Base-by-base conservation (phyloP, 768 basidiomycete genomes). In the Leccinum pellstonianum region DNA sequence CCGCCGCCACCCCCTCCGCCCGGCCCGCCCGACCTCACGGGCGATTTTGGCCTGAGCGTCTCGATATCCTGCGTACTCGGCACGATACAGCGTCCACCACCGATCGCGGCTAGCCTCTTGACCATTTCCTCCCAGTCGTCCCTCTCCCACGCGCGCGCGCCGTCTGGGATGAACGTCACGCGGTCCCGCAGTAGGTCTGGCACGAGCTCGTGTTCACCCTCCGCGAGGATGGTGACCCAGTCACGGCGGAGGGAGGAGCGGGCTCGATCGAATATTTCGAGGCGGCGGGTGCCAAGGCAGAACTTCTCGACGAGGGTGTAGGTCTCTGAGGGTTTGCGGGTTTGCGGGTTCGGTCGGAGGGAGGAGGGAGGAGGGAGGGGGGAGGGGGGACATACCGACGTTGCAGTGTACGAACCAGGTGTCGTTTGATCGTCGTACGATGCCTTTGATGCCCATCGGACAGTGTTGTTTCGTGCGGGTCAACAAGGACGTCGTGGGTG, bases 371-470 rank as follows among this genome's bases (percentile, higher is more conserved):
- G n/a, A n/a, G n/a, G n/a, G n/a, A n/a, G n/a, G n/a, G 86, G 78
- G 65, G 2, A 23, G 21, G 4, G 15, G 31, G 29, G 55, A 63
- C 91, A 52, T 71, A 91, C 93, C 93, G 64, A 99, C 90, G 75
- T 99, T 99, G 70, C 95, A 98, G 74, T 99, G 96, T 0, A 97
- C 96, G 74, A 98, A 95, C 88, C 93, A 92, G 62, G 87, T 89
- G 71, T 99, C 96, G 1, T 91, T 95, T n/a, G 92, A 93, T 31
- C 96, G 83, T 23, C 96, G 85, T 12, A 99, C 96, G 2, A 95
- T 98, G 14, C 97, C 97, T 52, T 93, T 85, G 64, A 99, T 98
- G 43, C 96, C 96, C 82, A 98, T 97, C 52, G 98, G 76, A 73
- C 95, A 98, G 69, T 98, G 96, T 65, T 98, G 93, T 72, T 98